These are phyloP conservation scores for Kalanchoe fedtschenkoi DNA, from an alignment of 164 flowering plant species.

Conservation along the genomic window DNA sequence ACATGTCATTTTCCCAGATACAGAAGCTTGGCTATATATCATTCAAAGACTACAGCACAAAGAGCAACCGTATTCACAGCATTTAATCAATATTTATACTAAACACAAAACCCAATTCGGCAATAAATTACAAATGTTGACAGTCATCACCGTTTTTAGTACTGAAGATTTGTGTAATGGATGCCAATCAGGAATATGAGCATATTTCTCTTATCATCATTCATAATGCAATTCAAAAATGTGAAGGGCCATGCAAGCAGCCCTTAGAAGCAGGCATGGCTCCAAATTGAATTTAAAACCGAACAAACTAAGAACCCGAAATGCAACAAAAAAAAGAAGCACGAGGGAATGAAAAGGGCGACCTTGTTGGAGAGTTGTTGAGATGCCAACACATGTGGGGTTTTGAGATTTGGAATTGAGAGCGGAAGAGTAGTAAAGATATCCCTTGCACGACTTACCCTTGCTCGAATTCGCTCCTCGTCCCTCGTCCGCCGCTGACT, in stretches of 20 bases:
- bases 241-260: not conserved
- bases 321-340: not conserved
- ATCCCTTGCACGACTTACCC: constrained; percentile 1
- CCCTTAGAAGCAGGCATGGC: not conserved
- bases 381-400: not conserved
- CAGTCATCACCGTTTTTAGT: too few species aligned
- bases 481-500: not conserved
- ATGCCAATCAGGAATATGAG: too few species aligned
- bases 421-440: not conserved
- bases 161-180: too few species aligned
- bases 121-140: too few species aligned
- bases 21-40: not conserved
- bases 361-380: constrained; percentile 3
- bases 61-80: not conserved
- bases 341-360: not conserved
- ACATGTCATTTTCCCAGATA: not conserved
- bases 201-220: not conserved
- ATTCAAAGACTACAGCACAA: not conserved
- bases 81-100: not conserved
- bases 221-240: not conserved
- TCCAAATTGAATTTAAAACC: not conserved
- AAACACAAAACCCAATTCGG: too few species aligned
- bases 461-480: not conserved
- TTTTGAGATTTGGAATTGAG: constrained; percentile 1
- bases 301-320: too few species aligned